Base-by-base conservation (phyloP, 352 stramenopile species). In the Phytophthora colocasiae region DNA sequence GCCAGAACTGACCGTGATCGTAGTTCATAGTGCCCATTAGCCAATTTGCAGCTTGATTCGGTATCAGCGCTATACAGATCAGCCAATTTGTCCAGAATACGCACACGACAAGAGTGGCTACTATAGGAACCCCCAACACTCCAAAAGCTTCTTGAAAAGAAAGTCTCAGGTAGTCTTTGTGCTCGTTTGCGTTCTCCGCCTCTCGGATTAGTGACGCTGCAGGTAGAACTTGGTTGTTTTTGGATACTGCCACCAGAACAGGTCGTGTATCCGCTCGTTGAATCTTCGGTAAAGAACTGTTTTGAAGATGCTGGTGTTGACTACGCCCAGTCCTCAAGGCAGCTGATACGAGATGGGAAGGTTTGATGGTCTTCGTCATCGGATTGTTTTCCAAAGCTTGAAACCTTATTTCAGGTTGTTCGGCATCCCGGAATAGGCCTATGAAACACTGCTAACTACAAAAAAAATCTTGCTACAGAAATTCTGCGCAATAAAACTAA, bases 1-100 rank as follows among this genome's bases (percentile, higher is more conserved):
- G 12, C 58, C 69, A 73, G 17, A 76, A 70, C 15, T 54, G 51
- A 4, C 52, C 58, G n/a, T 70, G 46, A 36, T 77, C 64, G 29
- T 68, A 75, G 17, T n/a, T 2, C 2, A 19, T 26, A 27, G 64
- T 77, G 15, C 55, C 57, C 69, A 77, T 72, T 17, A 73, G 41
- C 39, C 40, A 59, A 24, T 73, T 77, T 1, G 63, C 68, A 40
- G 53, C 47, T 43, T 61, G 6, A 14, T 71, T 77, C 3, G 69
- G 69, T 19, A 43, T 48, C 11, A 67, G 24, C 1, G 47, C 45
- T 6, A 70, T 31, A 17, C 53, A 27, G n/a, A 77, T 56, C 6
- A 77, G 38, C 52, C 57, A 69, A 4, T 29, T 49, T 34, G 63
- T 68, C 69, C 69, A 77, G 19, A 54, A 2, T 17, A 68, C 44